phyloP scores from a whole-genome alignment of 768 basidiomycete genomes.

The Lactifluus piperatus region DNA sequence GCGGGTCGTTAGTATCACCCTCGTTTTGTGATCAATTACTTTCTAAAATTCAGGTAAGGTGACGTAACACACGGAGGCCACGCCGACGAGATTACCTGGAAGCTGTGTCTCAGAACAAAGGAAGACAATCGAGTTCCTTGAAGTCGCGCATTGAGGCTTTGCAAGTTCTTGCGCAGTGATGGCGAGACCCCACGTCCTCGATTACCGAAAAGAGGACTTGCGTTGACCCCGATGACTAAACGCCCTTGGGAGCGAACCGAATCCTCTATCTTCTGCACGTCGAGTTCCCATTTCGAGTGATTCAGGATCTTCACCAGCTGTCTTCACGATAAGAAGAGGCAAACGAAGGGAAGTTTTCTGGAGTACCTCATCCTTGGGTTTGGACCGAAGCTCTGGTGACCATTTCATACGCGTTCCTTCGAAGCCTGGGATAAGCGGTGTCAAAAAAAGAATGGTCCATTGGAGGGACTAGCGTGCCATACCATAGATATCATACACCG shows the following conservation, averaged over 20 bases:
- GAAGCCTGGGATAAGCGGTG: constrained; percentile 23
- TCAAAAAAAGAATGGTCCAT: neutral
- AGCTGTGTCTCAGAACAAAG: constrained; percentile 35
- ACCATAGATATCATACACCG: constrained; percentile 22
- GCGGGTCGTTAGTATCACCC: constrained; percentile 33
- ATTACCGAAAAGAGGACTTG: constrained; percentile 37
- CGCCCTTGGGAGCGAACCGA: constrained; percentile 39
- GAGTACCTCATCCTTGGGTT: constrained; percentile 41
- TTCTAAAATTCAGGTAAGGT: constrained; percentile 31
- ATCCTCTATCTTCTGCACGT: constrained; percentile 31
- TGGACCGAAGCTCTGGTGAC: constrained; percentile 37
- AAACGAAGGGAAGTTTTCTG: neutral
- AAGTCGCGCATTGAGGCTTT: constrained; percentile 23
- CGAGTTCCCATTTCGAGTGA: constrained; percentile 32
- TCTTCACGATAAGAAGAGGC: neutral
- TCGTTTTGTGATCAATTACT: constrained; percentile 39
- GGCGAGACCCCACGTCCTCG: constrained; percentile 17
- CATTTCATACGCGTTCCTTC: constrained; percentile 36
- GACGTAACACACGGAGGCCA: neutral
- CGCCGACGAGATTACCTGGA: constrained; percentile 30
- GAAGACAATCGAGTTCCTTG: constrained; percentile 29
- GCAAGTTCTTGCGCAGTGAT: constrained; percentile 14
- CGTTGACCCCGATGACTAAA: constrained; percentile 40
- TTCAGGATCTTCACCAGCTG: constrained; percentile 41
- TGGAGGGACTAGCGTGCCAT: neutral